phyloP scores from a whole-genome alignment of 1,139 yeast genomes.

The Trichomonascaceae sp. region DNA sequence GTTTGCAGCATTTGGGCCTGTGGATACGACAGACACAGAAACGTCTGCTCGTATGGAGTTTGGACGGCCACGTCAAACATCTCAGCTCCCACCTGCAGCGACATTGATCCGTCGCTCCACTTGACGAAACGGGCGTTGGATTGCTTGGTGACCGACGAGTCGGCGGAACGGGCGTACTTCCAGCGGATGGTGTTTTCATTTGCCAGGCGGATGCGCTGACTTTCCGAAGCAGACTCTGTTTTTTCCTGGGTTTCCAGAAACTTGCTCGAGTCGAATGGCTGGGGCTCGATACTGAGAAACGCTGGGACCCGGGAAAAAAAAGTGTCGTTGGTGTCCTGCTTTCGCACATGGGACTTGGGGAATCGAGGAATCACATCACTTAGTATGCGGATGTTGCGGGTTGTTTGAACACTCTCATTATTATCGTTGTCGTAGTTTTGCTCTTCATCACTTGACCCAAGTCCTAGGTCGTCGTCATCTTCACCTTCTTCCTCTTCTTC shows the following conservation, averaged over 20 bases:
- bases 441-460: constrained; percentile 2
- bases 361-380: constrained; percentile 67
- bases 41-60: constrained; percentile 57
- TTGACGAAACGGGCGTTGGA: constrained; percentile 81
- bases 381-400: constrained; percentile 8
- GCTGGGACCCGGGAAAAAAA: constrained; percentile 65
- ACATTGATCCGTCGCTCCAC: constrained; percentile 88
- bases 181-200: constrained; percentile 80
- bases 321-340: constrained; percentile 27
- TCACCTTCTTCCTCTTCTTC: constrained; percentile 3
- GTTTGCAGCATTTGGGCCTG: constrained; percentile 58
- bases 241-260: constrained; percentile 31
- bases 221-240: constrained; percentile 18
- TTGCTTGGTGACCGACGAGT: constrained; percentile 55
- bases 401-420: constrained; percentile 2
- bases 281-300: constrained; percentile 68
- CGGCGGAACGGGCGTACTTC: constrained; percentile 64
- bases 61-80: constrained; percentile 60
- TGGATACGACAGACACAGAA: constrained; percentile 60
- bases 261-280: constrained; percentile 69
- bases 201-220: constrained; percentile 35
- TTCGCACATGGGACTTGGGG: constrained; percentile 35
- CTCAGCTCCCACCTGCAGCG: constrained; percentile 79
- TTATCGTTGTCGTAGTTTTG: constrained; percentile 2
- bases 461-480: constrained; percentile 4